Evolutionary conservation across 1,284 basidiomycete genomes (phyloP).

Genomic region (Apiotrichum siamense): DNA sequence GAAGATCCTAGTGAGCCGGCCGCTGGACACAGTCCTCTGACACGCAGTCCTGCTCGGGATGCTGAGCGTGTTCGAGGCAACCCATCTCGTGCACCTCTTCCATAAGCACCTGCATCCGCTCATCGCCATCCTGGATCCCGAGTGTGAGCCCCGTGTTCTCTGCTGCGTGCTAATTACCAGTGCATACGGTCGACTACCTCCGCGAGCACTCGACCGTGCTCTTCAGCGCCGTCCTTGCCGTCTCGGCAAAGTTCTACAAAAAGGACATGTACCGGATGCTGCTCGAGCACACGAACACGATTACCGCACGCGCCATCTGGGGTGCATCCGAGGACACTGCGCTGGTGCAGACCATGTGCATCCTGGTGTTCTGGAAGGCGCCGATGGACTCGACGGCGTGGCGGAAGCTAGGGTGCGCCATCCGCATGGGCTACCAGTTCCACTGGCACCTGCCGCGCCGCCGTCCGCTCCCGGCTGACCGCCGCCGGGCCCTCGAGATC

Average conservation of each 20-base stretch:
- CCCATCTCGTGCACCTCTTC: too few relatives aligned
- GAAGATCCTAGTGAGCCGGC: too few relatives aligned
- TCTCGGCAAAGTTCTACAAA: conserved; percentile 8
- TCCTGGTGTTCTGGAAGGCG: conserved; percentile 17
- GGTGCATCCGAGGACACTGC: conserved; percentile 3
- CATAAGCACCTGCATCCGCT: conserved; percentile 3
- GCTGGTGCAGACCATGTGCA: conserved; percentile 9
- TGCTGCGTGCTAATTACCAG: background rate
- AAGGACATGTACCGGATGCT: background rate
- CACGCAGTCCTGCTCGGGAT: too few relatives aligned
- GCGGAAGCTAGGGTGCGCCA: conserved; percentile 20
- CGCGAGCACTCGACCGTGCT: conserved; percentile 4
- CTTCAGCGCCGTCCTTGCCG: conserved; percentile 11
- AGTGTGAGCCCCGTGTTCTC: background rate
- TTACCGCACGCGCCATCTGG: conserved; percentile 3
- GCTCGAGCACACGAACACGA: conserved; percentile 5
- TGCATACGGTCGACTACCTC: conserved; percentile 11
- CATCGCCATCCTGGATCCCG: conserved; percentile 14
- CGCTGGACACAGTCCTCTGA: too few relatives aligned
- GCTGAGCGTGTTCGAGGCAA: too few relatives aligned
- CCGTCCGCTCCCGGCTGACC: background rate
- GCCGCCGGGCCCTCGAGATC: background rate
- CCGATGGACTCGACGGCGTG: conserved; percentile 19
- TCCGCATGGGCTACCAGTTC: conserved; percentile 14
- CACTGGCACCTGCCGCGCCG: conserved; percentile 2